These are phyloP conservation scores for Crithidia bombi DNA, from an alignment of 208 protist species.

Conservation along the genomic window DNA sequence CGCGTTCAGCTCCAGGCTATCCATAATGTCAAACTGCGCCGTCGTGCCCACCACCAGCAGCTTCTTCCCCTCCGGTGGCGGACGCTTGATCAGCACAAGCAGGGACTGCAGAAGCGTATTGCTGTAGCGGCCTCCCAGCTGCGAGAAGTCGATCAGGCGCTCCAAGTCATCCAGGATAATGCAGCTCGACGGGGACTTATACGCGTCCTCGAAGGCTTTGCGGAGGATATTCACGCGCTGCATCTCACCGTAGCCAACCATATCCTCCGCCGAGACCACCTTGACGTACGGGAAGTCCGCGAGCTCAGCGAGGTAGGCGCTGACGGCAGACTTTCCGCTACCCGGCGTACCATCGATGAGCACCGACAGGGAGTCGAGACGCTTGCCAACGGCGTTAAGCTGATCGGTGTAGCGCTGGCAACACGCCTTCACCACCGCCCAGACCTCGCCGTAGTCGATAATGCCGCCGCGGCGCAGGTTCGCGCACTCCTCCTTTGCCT, in stretches of 20 bases:
- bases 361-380: constrained; percentile 93
- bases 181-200: constrained; percentile 95
- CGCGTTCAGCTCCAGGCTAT: constrained; percentile 90
- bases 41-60: constrained; percentile 97
- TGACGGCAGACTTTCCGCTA: constrained; percentile 97
- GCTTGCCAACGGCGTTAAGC: constrained; percentile 75
- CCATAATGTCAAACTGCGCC: constrained; percentile 83
- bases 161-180: constrained; percentile 99
- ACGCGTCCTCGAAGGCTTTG: constrained; percentile 99
- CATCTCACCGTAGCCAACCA: constrained; percentile 93
- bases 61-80: constrained; percentile 92
- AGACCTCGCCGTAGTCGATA: constrained; percentile 92
- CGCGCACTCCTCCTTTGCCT: constrained; percentile 91
- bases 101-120: constrained; percentile 98
- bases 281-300: constrained; percentile 97
- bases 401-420: constrained; percentile 80
- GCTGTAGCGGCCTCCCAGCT: constrained; percentile 98
- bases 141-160: constrained; percentile 96
- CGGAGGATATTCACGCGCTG: constrained; percentile 93
- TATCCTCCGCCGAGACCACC: constrained; percentile 93
- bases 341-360: constrained; percentile 93
- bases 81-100: constrained; percentile 95
- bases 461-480: constrained; percentile 92
- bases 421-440: constrained; percentile 63
- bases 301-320: constrained; percentile 89